Evolutionary conservation across 306 rosid genomes (phyloP), one percentile per base, ranked within the genome.

Genomic region (Luffa acutangula): DNA sequence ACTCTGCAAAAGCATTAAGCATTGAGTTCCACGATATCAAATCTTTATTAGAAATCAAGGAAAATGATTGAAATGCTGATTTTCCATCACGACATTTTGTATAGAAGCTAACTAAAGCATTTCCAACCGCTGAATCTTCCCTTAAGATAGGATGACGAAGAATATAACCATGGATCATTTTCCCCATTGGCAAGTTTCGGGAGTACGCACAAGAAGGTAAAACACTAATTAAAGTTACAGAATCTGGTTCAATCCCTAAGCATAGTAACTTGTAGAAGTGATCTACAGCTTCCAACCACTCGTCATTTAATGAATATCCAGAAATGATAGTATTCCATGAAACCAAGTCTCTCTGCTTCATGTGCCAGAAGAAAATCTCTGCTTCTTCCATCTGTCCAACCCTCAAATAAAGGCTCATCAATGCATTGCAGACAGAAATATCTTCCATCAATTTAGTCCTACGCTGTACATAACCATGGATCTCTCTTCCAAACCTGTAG

Each of bases 11-110:
- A 62, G 96, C 91, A 84, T 88, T 88, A 43, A 92, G 90, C 81
- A 94, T 85, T 75, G 98, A 84, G 83, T 94, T 92, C 97, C 98
- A 94, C n/a, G 98, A 94, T 86, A 92, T 91, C 87, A 92, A 80
- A 85, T 94, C 98, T 85, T 87, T 91, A 75, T 52, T 63, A 14
- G 63, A 67, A 79, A 91, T 88, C 90, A 87, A 85, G 5, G 79
- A 82, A 87, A 92, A 94, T 2, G 80, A 67, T 80, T 74, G 76
- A 66, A 80, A 86, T 69, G 97, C 93, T 69, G 82, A 89, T 76
- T 81, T 87, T 53, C 76, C 57, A 49, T 76, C 43, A 41, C 82
- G 80, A 73, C 92, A 86, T 88, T 91, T 94, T 52, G 95, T 88
- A 82, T 92, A 94, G 88, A 90, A 91, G 84, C 83, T 88, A 64